phyloP scores from a whole-genome alignment of 164 flowering plant genomes.

The Magnolia officinalis region DNA sequence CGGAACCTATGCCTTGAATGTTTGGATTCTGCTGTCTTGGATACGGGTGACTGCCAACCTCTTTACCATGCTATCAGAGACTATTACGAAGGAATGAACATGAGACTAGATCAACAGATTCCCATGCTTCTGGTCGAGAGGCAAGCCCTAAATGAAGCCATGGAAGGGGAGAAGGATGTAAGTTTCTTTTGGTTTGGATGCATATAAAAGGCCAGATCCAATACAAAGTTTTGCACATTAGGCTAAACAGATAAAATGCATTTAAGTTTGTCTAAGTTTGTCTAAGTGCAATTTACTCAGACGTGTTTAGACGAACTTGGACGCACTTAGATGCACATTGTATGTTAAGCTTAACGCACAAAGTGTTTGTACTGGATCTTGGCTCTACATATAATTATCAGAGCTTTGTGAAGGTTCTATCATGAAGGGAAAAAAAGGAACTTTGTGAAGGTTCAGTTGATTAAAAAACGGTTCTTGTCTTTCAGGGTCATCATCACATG shows the following conservation, averaged over 20 bases:
- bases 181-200: constrained; percentile 6
- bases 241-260: background rate
- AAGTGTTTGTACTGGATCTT: background rate
- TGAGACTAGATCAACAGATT: constrained; percentile 87
- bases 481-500: constrained; percentile 92
- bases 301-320: no score
- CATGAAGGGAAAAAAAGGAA: background rate
- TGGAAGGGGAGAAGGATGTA: constrained; percentile 90
- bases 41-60: constrained; percentile 90
- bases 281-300: no score
- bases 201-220: background rate
- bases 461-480: constrained; percentile 12
- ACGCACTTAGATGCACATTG: no score
- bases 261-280: background rate
- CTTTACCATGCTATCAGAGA: constrained; percentile 87
- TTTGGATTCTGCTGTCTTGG: constrained; percentile 92
- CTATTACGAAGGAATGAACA: constrained; percentile 89
- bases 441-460: background rate
- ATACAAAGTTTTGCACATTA: background rate
- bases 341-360: no score
- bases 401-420: background rate
- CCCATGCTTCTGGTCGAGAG: constrained; percentile 95
- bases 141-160: constrained; percentile 92
- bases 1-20: constrained; percentile 87
- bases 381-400: background rate